phyloP scores from a whole-genome alignment of 2,329 filamentous ascomycete species.

The Xylaria sp. region DNA sequence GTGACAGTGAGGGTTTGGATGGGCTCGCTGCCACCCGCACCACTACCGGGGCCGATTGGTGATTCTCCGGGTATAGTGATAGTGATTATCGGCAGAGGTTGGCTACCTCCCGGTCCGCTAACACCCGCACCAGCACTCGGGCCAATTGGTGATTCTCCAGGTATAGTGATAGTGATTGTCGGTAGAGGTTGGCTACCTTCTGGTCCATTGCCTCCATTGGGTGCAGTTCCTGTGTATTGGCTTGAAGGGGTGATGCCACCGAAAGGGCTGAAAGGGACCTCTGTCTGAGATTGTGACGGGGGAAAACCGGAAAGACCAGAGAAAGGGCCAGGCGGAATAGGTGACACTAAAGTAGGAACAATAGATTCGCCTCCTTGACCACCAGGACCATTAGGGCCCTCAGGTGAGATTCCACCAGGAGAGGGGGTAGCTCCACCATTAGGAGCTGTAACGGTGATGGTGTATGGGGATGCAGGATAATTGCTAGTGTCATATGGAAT shows the following conservation, averaged over 20 bases:
- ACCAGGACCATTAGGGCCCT: slow-evolving; percentile 35
- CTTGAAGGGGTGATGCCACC: slow-evolving; percentile 35
- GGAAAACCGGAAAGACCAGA: slow-evolving; percentile 42
- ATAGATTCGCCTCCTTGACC: slow-evolving; percentile 37
- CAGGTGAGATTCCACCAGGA: slow-evolving; percentile 25
- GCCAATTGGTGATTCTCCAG: slow-evolving; percentile 33
- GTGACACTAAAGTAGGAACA: slow-evolving; percentile 23
- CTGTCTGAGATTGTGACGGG: slow-evolving; percentile 24
- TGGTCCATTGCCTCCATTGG: slow-evolving; percentile 32
- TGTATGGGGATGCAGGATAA: slow-evolving; percentile 28
- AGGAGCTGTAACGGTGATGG: slow-evolving; percentile 31
- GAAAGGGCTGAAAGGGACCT: slow-evolving; percentile 25
- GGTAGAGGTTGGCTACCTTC: slow-evolving; percentile 37
- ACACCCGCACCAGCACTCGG: too few species aligned
- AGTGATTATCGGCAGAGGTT: slow-evolving; percentile 42
- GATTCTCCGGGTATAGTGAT: slow-evolving; percentile 41
- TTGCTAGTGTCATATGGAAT: slow-evolving; percentile 26
- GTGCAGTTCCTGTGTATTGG: slow-evolving; percentile 35
- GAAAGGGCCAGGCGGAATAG: slow-evolving; percentile 34
- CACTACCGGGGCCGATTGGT: slow-evolving; percentile 20
- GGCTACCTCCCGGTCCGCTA: slow-evolving; percentile 33
- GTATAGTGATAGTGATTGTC: slow-evolving; percentile 45
- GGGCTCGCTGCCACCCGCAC: slow-evolving; percentile 27
- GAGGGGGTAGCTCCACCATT: slow-evolving; percentile 27
- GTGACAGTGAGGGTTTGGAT: slow-evolving; percentile 32